Base-by-base conservation (phyloP, 2,329 filamentous ascomycete species). In the Aspergillus awamori region DNA sequence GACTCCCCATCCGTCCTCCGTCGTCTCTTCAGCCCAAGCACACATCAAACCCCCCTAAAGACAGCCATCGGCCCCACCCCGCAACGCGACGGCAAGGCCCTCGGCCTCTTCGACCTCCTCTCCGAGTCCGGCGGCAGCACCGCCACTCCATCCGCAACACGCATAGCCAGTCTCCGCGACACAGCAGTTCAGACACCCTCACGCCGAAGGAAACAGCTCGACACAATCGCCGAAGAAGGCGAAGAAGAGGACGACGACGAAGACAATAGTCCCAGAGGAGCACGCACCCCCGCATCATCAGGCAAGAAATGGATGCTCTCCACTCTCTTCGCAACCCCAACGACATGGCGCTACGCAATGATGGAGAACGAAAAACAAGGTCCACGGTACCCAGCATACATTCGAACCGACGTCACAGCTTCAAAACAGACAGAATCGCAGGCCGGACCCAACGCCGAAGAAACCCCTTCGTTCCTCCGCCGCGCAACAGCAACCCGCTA, bases 31-130 rank as follows among this genome's bases (percentile, higher is more conserved):
- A 76, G 74, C 57, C 72, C 77, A 7, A 71, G 66, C 26, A 67
- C 73, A 2, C 75, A 77, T 49, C 66, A 63, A 5, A 70, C 73
- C 8, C 75, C 77, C 2, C 64, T 80, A 2, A 76, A 77, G 48
- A 64, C 73, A 8, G 75, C 73, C 24, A 79, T 82, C 53, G 81
- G 80, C 4, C 81, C 81, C 11, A 82, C 81, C 2, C 81, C 81
- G 1, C 79, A 82, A 60, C 77, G 80, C 39, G 79, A 82, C 67
- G 81, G 81, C 8, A 81, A 77, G 48, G 74, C 80, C 0, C 65
- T 83, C 2, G 81, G 81, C 0, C 70, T 83, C 2, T 82, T 83
- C 55, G 81, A 82, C 59, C 70, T 81, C 47, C 71, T 83, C 4
- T 79, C 79, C 4, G 73, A 76, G 20, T 78, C 78, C 0, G 76